These are phyloP conservation scores for Penicillium maclennaniae DNA, from an alignment of 495 filamentous ascomycete species.

Conservation along the genomic window DNA sequence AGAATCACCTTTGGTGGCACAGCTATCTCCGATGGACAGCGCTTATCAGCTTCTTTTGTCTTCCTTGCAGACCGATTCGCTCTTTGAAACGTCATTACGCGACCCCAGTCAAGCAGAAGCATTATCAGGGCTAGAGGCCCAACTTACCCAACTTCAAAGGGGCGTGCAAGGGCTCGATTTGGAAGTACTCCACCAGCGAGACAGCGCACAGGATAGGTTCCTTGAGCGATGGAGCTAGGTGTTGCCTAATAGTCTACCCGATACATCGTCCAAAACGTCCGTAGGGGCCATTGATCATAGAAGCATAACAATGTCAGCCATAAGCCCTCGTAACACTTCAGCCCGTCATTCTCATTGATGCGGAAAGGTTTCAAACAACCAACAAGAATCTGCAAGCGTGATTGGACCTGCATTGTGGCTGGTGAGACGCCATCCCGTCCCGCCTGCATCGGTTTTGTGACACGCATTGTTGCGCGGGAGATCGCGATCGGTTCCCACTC, in stretches of 20 bases:
- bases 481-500: background rate
- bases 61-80: conserved; percentile 30
- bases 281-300: background rate
- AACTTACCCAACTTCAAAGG: conserved; percentile 30
- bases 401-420: conserved; percentile 18
- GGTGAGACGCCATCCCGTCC: conserved; percentile 11
- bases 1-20: conserved; percentile 30
- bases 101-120: conserved; percentile 22
- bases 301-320: background rate
- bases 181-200: conserved; percentile 34
- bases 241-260: background rate
- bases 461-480: background rate
- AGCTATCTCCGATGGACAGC: conserved; percentile 27
- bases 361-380: background rate
- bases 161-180: conserved; percentile 34
- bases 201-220: conserved; percentile 30
- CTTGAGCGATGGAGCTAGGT: conserved; percentile 30
- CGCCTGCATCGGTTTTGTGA: too few species aligned
- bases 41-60: conserved; percentile 34
- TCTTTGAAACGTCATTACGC: conserved; percentile 28
- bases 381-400: background rate
- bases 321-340: conserved; percentile 5
- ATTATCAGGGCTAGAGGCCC: conserved; percentile 28
- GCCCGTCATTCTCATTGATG: conserved; percentile 3
- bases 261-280: background rate